phyloP scores from a whole-genome alignment of 202 grass and related monocot species.

The Musa balbisiana region DNA sequence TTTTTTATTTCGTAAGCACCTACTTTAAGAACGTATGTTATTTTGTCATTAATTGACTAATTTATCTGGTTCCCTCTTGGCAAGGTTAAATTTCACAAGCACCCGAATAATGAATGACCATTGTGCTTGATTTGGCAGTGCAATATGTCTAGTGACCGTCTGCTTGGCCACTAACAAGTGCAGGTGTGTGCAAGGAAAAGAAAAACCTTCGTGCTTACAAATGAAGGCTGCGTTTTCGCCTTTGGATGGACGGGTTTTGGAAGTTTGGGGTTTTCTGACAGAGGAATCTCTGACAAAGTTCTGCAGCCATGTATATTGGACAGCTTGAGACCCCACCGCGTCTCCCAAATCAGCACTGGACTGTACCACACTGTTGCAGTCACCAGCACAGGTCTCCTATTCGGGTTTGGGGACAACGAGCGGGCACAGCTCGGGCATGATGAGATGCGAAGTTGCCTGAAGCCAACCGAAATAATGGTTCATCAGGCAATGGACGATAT shows the following conservation, averaged over 20 bases:
- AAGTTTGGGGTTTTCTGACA: constrained; percentile 84
- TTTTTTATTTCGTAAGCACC: no score
- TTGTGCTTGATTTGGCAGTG: background rate
- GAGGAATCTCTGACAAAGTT: constrained; percentile 81
- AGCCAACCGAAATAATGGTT: constrained; percentile 87
- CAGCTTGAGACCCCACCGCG: constrained; percentile 48
- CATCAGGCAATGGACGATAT: constrained; percentile 62
- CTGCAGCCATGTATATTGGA: constrained; percentile 64
- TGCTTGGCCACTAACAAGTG: background rate
- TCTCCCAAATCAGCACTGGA: constrained; percentile 95
- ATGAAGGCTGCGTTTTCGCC: constrained; percentile 68
- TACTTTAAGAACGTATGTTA: no score
- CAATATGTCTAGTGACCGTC: no score
- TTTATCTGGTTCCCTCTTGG: no score
- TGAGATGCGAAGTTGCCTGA: constrained; percentile 62
- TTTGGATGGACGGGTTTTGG: constrained; percentile 99
- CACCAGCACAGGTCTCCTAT: constrained; percentile 75
- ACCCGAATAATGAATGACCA: no score
- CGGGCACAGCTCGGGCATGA: constrained; percentile 91
- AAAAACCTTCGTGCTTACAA: constrained; percentile 91
- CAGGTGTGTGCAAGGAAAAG: constrained; percentile 98
- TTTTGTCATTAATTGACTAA: no score
- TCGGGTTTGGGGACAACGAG: constrained; percentile 97
- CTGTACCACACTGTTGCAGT: constrained; percentile 94
- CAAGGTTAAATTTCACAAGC: no score